A percentile compares a stretch with the other conserved stretches of the same genome.
Conservation (phyloP, 192 early-diverging fungal genomes). For the Geranomyces michiganensis region DNA sequence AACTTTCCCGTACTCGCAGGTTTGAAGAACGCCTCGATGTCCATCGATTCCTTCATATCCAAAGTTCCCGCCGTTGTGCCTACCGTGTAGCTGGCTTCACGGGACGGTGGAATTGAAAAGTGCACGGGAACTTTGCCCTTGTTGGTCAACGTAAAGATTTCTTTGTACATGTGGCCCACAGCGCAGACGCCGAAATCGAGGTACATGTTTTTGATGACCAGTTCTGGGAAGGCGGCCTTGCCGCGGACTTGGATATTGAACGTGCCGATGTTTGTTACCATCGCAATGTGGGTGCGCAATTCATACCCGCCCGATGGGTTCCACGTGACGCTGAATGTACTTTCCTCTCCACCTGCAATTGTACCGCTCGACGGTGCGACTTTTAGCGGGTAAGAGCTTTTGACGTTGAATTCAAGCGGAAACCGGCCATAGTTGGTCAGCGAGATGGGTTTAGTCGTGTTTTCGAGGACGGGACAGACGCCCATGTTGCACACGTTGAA, state of each 20-base stretch:
- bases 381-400: slow-evolving; percentile 63
- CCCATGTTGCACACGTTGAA: slow-evolving; percentile 61
- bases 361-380: slow-evolving; percentile 43
- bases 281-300: slow-evolving; percentile 54
- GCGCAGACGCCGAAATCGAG: slow-evolving; percentile 68
- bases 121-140: slow-evolving; percentile 62
- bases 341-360: slow-evolving; percentile 47
- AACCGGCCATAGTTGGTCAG: slow-evolving; percentile 62
- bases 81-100: slow-evolving; percentile 52
- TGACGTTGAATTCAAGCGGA: slow-evolving; percentile 52
- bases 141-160: slow-evolving; percentile 53
- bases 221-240: slow-evolving; percentile 64
- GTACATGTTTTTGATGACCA: slow-evolving; percentile 53
- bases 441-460: slow-evolving; percentile 48
- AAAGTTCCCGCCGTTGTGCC: slow-evolving; percentile 43
- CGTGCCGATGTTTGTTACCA: slow-evolving; percentile 65
- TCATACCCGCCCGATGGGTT: slow-evolving; percentile 66
- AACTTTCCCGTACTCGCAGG: slow-evolving; percentile 49
- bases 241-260: slow-evolving; percentile 59
- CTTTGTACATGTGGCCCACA: slow-evolving; percentile 52
- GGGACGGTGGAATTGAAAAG: slow-evolving; percentile 54
- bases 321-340: slow-evolving; percentile 51
- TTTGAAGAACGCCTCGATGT: slow-evolving; percentile 54
- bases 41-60: slow-evolving; percentile 49
- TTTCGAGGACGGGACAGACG: slow-evolving; percentile 61